Evolutionary conservation across 257 asterid species (phyloP), one percentile per base, ranked within the genome.

Genomic region (Dorcoceras hygrometricum): DNA sequence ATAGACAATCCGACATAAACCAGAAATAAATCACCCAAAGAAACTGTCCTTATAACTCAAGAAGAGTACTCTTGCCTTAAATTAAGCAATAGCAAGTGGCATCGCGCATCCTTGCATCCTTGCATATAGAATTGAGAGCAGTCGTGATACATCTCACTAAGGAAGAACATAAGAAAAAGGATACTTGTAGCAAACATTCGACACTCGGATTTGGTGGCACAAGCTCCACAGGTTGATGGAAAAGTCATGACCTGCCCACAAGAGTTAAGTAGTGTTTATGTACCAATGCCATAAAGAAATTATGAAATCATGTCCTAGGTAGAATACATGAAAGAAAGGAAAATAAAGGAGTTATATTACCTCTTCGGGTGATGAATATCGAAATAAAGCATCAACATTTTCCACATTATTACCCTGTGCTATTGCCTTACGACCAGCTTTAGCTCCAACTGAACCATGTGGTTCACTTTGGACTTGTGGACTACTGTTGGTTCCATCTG

Each of bases 331-430:
- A 5, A 46, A 46, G 16, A 16, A 4, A 8, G 20, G 19, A 4
- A 31, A 3, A 46, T n/a, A n/a, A 46, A 16, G 3, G 20, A 14
- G 20, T 46, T 18, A 46, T 12, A 14, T 4, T 77, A 90, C 99
- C 96, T 90, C 98, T 80, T 94, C 98, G 29, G 99, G 99, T 5
- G 98, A 82, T 65, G 99, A 87, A 80, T 94, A 94, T 59, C 89
- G 79, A 77, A 87, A 94, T 68, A 94, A 85, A 23, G 96, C 95
- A 46, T 88, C 96, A 18, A 95, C 87, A 34, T 85, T 80, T 77
- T 90, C 88, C 36, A 79, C 77, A 79, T 89, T 85, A 75, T 81
- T 90, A 70, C 96, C 91, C 89, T 90, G 95, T 39, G 93, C 99
- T 76, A 94, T 94, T 57, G 99, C 99, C 48, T 78, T 80, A 31